Base-by-base conservation (phyloP, 768 basidiomycete species). In the Panellus pusillus region DNA sequence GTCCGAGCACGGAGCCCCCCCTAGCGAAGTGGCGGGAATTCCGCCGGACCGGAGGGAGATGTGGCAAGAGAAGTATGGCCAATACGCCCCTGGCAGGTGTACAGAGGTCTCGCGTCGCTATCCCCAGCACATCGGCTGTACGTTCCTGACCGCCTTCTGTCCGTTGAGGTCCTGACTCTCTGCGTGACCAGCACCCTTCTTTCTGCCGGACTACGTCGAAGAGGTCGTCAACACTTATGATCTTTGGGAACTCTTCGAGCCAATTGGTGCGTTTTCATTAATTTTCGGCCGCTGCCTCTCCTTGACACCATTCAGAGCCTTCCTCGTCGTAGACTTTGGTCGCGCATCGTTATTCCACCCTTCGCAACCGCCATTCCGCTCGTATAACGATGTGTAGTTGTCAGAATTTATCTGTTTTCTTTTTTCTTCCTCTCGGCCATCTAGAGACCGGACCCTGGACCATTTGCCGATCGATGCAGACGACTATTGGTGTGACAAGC, bases 241-340 rank as follows among this genome's bases (percentile, higher is more conserved):
- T 19, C 47, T 48, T 19, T 27, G 31, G 38, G 47, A 48, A 35
- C 47, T 48, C 38, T 38, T 48, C 24, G 17, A 48, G n/a, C 17
- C 38, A 40, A 48, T 24, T 19, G 27, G 47, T 48, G 38, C 38
- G 47, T 39, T 48, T 48, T 14, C 38, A 31, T 48, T 40, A 18
- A 36, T 19, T 28, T 47, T 19, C 35, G 15, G 46, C 27, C 36
- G 36, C 46, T 38, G 27, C 36, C 46, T 28, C 27, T 38, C 14
- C 17, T 47, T 47, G 36, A 47, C 46, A 47, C 19, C 46, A n/a
- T 27, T 24, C 35, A 47, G 46, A 20, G 35, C 37, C 35, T 47
- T 20, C 9, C 36, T 32, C 19, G 44, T 35, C 44, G 44, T 45
- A 35, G 44, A 45, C 28, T 2, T 45, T 18, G 29, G 44, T 45